Base-by-base conservation (phyloP, 192 early-diverging fungal genomes). In the Dimargaris cristalligena region DNA sequence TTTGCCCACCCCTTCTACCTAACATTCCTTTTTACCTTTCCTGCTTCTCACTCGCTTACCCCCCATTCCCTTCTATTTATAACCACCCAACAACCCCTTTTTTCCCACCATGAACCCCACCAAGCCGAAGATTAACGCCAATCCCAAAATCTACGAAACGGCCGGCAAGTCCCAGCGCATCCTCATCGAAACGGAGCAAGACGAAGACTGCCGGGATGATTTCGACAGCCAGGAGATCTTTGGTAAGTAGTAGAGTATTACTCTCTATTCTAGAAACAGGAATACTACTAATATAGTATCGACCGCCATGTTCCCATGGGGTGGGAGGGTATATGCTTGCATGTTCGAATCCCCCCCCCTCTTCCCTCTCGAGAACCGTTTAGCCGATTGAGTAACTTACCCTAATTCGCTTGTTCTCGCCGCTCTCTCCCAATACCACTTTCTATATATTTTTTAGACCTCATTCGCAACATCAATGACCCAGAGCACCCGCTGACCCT, bases 401-500 rank as follows among this genome's bases (percentile, higher is more conserved):
- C n/a, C n/a, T n/a, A n/a, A n/a, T n/a, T n/a, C n/a, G n/a, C n/a
- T n/a, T n/a, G n/a, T n/a, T n/a, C n/a, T n/a, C n/a, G n/a, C n/a
- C n/a, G n/a, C n/a, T n/a, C n/a, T n/a, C n/a, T n/a, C n/a, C n/a
- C n/a, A n/a, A n/a, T n/a, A n/a, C n/a, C n/a, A n/a, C n/a, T n/a
- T n/a, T n/a, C n/a, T n/a, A n/a, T n/a, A n/a, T n/a, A n/a, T n/a
- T n/a, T n/a, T n/a, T n/a, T n/a, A n/a, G 89, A 95, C 60, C 78
- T 95, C 29, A 95, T 97, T 64, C 82, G 94, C 29, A 84, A 89
- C 62, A 95, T 97, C 66, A 91, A 91, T 61, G 95, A 99, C 65
- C 95, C 95, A 4, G 95, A 99, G 70, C 95, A 99, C 70, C 92
- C 92, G 60, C 75, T 98, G 44, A 93, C 95, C 11, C 75, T 99